Evolutionary conservation across 2,329 filamentous ascomycete genomes (phyloP).

Genomic region (Phialophora chinensis): DNA sequence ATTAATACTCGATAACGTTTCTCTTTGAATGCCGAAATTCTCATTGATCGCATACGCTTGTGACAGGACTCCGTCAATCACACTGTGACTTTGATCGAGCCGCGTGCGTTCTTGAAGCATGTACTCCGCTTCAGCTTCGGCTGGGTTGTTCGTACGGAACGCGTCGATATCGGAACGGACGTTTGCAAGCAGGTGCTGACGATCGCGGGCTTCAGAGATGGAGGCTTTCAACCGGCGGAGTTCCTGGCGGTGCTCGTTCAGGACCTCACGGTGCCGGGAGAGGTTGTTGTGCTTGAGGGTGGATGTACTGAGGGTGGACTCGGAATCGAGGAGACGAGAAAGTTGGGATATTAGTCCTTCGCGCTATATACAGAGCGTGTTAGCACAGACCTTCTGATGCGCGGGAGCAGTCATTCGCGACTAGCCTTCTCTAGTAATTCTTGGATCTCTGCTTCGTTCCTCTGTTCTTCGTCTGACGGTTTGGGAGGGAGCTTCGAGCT

Average conservation of each 20-base stretch:
- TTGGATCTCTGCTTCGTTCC: constrained; percentile 79
- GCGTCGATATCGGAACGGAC: constrained; percentile 91
- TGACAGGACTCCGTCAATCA: constrained; percentile 87
- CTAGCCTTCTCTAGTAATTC: constrained; percentile 81
- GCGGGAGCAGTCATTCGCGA: background rate
- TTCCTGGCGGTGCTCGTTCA: constrained; percentile 84
- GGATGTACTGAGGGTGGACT: constrained; percentile 82
- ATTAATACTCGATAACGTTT: constrained; percentile 87
- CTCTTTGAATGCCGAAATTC: constrained; percentile 83
- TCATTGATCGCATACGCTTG: constrained; percentile 98
- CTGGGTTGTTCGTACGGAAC: constrained; percentile 82
- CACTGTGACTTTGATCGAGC: constrained; percentile 86
- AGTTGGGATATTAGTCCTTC: constrained; percentile 82
- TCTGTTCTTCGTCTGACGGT: constrained; percentile 81
- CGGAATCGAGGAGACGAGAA: constrained; percentile 86
- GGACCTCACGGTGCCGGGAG: constrained; percentile 85
- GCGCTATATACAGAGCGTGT: constrained; percentile 61
- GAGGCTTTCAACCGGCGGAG: constrained; percentile 74
- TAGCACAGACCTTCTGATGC: constrained; percentile 9
- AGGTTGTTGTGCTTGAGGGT: constrained; percentile 98
- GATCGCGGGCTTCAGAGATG: constrained; percentile 79
- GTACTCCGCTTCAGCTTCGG: constrained; percentile 87
- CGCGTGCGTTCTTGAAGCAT: constrained; percentile 89
- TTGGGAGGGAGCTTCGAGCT: constrained; percentile 79
- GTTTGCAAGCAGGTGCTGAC: constrained; percentile 86